Evolutionary conservation across 495 filamentous ascomycete genomes (phyloP), one percentile per base, ranked within the genome.

Genomic region (Neurospora sp.): DNA sequence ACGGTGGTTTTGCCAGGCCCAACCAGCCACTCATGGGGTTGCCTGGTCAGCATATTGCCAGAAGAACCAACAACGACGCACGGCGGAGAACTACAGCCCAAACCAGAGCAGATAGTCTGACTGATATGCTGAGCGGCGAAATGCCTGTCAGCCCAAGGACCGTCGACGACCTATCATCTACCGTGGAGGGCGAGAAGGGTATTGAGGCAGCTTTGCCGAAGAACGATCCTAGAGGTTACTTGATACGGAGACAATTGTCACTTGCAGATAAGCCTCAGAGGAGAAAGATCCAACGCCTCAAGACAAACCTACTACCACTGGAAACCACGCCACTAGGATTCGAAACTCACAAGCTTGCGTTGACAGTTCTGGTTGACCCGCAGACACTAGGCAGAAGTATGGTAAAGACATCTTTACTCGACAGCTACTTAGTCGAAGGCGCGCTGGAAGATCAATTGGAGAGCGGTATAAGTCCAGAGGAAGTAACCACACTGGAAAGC

Each of bases 291-390:
- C 78, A 74, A 53, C 79, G 84, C 14, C 41, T 82, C 38, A 85
- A 81, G 71, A 85, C 81, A n/a, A 80, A 74, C 40, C 78, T 82
- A n/a, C 72, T 85, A 37, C 84, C 85, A 27, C 74, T 86, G n/a
- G 84, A 86, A 70, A 83, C 73, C 9, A 78, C 80, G 42, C 78
- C 81, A 4, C 69, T 69, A 1, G 73, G 77, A 7, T 75, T 74
- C 20, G 72, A 82, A 61, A 80, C 75, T 0, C 77, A 82, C 69
- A 40, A 17, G 27, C 48, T 83, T 27, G 70, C 73, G 14, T 71
- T 79, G 39, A 70, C 72, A 3, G n/a, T 82, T 68, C 53, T 70
- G 10, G 40, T 77, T 14, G 61, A 74, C 59, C 20, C 69, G 0
- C n/a, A 40, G 3, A 14, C 69, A 8, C 10, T 79, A 27, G 70